A percentile compares a stretch with the other conserved stretches of the same genome.
These are phyloP conservation scores for Dioscorea cayenensis DNA, from an alignment of 116 monocot genomes.

Conservation along the genomic window DNA sequence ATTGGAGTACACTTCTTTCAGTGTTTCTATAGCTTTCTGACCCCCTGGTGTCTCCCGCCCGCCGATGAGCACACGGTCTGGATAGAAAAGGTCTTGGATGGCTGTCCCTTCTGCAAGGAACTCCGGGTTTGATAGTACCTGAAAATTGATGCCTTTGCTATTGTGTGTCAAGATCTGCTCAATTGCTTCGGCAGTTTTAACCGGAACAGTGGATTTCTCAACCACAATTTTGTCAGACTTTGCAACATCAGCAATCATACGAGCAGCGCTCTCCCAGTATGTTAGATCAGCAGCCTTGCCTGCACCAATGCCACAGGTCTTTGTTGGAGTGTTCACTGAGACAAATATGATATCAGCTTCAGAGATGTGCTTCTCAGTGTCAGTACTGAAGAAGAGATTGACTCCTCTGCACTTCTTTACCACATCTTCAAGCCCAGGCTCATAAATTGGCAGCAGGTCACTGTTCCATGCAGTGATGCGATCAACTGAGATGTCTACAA, in stretches of 20 bases:
- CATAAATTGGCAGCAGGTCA: too few relatives aligned
- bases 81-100: constrained; percentile 38
- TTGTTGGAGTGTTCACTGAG: too few relatives aligned
- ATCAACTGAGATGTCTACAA: too few relatives aligned
- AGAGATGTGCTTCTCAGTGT: constrained; percentile 34
- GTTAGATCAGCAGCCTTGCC: constrained; percentile 58
- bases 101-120: constrained; percentile 53
- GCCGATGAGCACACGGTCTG: constrained; percentile 39
- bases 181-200: constrained; percentile 52
- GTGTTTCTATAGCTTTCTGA: constrained; percentile 24
- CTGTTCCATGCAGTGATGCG: too few relatives aligned
- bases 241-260: constrained; percentile 54
- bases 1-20: constrained; percentile 50
- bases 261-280: constrained; percentile 56
- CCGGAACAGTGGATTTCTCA: constrained; percentile 54
- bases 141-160: constrained; percentile 41
- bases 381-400: too few relatives aligned
- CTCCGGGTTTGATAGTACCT: constrained; percentile 49
- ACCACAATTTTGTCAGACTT: constrained; percentile 56
- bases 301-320: constrained; percentile 42
- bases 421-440: too few relatives aligned
- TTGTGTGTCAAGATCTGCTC: constrained; percentile 55
- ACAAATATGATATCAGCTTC: constrained; percentile 58
- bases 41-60: constrained; percentile 40
- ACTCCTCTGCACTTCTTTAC: too few relatives aligned